Conservation (phyloP, 176 grass and related monocot species). For the Oryza meridionalis region DNA sequence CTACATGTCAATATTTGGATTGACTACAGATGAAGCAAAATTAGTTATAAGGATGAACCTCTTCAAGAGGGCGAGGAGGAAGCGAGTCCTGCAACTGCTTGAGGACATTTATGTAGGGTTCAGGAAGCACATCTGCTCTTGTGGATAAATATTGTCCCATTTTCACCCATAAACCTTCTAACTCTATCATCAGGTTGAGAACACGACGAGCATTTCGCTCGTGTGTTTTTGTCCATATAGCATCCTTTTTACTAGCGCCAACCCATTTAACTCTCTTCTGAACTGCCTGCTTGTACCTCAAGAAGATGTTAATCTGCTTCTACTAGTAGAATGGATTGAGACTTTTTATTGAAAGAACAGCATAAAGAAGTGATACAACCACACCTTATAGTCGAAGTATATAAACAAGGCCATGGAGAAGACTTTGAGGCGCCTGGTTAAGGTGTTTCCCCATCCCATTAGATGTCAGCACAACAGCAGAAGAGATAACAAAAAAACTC, state of each 20-base stretch:
- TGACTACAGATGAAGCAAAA: not conserved
- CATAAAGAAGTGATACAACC: not conserved
- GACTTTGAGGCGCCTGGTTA: slow-evolving; percentile 77
- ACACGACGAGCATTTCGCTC: slow-evolving; percentile 84
- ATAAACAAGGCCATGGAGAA: slow-evolving; percentile 72
- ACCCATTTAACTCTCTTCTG: slow-evolving; percentile 87
- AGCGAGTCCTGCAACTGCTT: slow-evolving; percentile 89
- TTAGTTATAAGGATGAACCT: slow-evolving; percentile 45
- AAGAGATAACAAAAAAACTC: not conserved
- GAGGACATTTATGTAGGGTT: slow-evolving; percentile 86
- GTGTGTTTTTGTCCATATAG: slow-evolving; percentile 80
- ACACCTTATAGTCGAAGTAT: slow-evolving; percentile 91
- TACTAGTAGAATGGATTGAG: not conserved
- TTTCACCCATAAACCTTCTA: slow-evolving; percentile 98
- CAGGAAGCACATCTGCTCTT: slow-evolving; percentile 92
- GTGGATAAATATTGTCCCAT: slow-evolving; percentile 97
- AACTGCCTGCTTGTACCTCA: slow-evolving; percentile 63
- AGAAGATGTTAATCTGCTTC: slow-evolving; percentile 46
- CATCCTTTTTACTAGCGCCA: slow-evolving; percentile 56
- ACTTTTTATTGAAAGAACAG: slow-evolving; percentile 29
- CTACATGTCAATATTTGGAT: not conserved
- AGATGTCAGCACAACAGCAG: slow-evolving; percentile 26
- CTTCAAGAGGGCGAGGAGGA: slow-evolving; percentile 83
- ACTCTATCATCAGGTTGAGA: slow-evolving; percentile 88
- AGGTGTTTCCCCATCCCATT: slow-evolving; percentile 85